A percentile compares a stretch with the other conserved stretches of the same genome.
Evolutionary conservation across 1,284 basidiomycete species (phyloP).

Genomic region (Ceratobasidium sp.): DNA sequence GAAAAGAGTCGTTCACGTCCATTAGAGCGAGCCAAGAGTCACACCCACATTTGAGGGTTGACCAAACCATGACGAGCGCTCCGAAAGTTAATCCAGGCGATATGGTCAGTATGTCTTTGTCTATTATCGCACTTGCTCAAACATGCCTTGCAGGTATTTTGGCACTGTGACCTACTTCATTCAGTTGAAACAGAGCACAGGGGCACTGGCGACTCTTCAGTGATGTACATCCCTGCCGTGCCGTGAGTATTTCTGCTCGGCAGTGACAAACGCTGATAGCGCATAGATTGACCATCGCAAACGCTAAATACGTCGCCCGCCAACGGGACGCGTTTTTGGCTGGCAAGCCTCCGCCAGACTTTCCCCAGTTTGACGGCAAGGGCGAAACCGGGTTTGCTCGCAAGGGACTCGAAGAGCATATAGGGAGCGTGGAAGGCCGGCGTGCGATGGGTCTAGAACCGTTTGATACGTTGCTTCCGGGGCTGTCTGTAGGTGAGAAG

Average conservation of each 20-base stretch:
- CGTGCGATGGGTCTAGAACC: constrained; percentile 64
- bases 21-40: constrained; percentile 59
- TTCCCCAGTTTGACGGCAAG: constrained; percentile 62
- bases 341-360: constrained; percentile 77
- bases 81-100: constrained; percentile 82
- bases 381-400: constrained; percentile 68
- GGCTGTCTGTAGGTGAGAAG: constrained; percentile 26
- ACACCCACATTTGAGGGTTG: constrained; percentile 76
- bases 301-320: constrained; percentile 68
- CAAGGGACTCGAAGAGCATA: constrained; percentile 61
- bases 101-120: constrained; percentile 37
- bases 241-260: constrained; percentile 54
- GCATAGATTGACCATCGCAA: constrained; percentile 64
- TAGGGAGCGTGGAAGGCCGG: constrained; percentile 60
- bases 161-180: constrained; percentile 85
- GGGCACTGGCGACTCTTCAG: constrained; percentile 76
- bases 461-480: constrained; percentile 33
- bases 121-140: constrained; percentile 1
- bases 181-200: constrained; percentile 78
- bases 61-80: constrained; percentile 73
- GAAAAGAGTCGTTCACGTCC: constrained; percentile 24
- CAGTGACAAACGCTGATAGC: background rate
- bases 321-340: constrained; percentile 71
- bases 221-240: constrained; percentile 85
- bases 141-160: constrained; percentile 69